These are phyloP conservation scores for Kwoniella heveanensis DNA, from an alignment of 768 basidiomycete genomes.

Conservation along the genomic window DNA sequence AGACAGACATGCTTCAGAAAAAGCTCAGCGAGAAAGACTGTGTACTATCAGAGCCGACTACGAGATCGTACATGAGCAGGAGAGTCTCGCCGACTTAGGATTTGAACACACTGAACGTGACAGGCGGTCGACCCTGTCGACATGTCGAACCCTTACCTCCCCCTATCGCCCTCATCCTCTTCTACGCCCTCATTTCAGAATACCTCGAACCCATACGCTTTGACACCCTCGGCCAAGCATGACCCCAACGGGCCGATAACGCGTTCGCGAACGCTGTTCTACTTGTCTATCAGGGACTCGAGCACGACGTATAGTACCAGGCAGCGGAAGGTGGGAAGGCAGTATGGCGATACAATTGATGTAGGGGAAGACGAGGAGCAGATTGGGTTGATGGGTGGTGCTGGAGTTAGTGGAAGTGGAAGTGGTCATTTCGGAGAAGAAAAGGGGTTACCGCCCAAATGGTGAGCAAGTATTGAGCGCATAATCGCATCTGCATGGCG, in stretches of 20 bases:
- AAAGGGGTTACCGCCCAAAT: slow-evolving; percentile 74
- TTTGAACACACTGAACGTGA: too few relatives aligned
- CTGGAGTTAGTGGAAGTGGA: slow-evolving; percentile 24
- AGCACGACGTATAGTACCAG: slow-evolving; percentile 32
- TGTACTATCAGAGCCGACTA: too few relatives aligned
- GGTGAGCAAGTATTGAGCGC: too few relatives aligned
- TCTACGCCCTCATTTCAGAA: slow-evolving; percentile 1
- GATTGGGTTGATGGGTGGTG: slow-evolving; percentile 60
- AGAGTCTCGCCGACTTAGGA: too few relatives aligned
- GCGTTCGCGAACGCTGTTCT: slow-evolving; percentile 85
- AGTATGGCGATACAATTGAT: slow-evolving; percentile 47
- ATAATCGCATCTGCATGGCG: too few relatives aligned
- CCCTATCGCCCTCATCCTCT: slow-evolving; percentile 20
- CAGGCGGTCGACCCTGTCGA: not conserved
- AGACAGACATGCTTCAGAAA: too few relatives aligned
- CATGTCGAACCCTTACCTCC: slow-evolving; percentile 31
- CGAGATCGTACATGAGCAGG: too few relatives aligned
- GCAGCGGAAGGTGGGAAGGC: slow-evolving; percentile 10
- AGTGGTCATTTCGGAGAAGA: slow-evolving; percentile 61
- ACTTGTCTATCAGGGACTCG: slow-evolving; percentile 82
- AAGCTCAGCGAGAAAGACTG: too few relatives aligned
- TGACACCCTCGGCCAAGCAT: not conserved
- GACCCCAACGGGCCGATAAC: slow-evolving; percentile 57
- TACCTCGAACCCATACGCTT: slow-evolving; percentile 11
- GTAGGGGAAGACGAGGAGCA: slow-evolving; percentile 64